Conservation (phyloP, 2,329 filamentous ascomycete genomes). For the Rhinocladiella mackenziei region DNA sequence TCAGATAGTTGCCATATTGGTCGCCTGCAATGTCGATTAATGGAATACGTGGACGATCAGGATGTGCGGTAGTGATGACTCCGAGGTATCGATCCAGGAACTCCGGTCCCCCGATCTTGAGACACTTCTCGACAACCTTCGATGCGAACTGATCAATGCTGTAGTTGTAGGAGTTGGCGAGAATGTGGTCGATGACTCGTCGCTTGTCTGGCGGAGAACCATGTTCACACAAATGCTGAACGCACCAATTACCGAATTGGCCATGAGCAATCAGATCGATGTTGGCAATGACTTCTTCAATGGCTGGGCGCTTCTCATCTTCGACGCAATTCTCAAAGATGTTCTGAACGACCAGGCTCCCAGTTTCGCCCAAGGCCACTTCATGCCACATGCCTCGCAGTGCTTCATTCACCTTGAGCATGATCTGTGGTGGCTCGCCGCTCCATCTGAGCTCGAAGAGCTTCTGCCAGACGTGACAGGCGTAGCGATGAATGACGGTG, state of each 20-base stretch:
- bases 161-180: conserved; percentile 89
- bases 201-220: conserved; percentile 85
- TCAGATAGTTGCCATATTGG: conserved; percentile 97
- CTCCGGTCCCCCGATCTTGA: conserved; percentile 89
- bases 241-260: conserved; percentile 99
- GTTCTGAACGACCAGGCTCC: conserved; percentile 96
- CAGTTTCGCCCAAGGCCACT: conserved; percentile 92
- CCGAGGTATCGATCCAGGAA: conserved; percentile 91
- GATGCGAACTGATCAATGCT: conserved; percentile 99
- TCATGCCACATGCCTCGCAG: conserved; percentile 98
- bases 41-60: conserved; percentile 89
- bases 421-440: conserved; percentile 91
- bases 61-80: conserved; percentile 84
- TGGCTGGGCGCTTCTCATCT: conserved; percentile 96
- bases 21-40: conserved; percentile 96
- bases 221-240: conserved; percentile 98
- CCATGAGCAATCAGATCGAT: conserved; percentile 96
- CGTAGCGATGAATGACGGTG: conserved; percentile 97
- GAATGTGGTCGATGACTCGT: conserved; percentile 90
- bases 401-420: conserved; percentile 94
- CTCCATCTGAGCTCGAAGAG: conserved; percentile 97
- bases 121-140: conserved; percentile 97
- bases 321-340: conserved; percentile 99
- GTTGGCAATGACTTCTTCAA: conserved; percentile 90
- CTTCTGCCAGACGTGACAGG: conserved; percentile 99